Percentiles rank a stretch among this genome's conserved stretches.
These are phyloP conservation scores for Gloeophyllum trabeum DNA, from an alignment of 768 basidiomycete genomes.

Conservation along the genomic window DNA sequence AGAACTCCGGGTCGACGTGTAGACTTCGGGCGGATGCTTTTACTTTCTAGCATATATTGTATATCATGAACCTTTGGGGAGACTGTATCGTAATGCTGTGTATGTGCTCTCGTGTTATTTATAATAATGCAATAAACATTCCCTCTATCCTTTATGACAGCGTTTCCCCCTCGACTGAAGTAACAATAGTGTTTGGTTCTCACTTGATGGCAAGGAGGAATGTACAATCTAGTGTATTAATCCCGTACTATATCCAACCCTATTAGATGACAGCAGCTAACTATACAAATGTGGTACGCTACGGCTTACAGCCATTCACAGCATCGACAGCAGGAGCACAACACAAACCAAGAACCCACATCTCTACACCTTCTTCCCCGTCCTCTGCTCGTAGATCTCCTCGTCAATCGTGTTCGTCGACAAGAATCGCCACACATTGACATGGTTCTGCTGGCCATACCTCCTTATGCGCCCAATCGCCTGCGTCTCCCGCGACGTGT, in stretches of 20 bases:
- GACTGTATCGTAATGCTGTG: not conserved
- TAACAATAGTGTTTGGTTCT: too few species aligned
- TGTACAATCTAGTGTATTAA: too few species aligned
- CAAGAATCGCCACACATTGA: constrained; percentile 74
- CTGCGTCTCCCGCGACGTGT: constrained; percentile 75
- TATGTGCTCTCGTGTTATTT: not conserved
- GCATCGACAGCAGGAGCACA: not conserved
- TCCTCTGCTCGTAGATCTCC: constrained; percentile 58
- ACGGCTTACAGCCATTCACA: not conserved
- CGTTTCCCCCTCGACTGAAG: too few species aligned
- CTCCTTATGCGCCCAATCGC: constrained; percentile 77
- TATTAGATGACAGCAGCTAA: not conserved
- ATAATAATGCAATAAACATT: not conserved
- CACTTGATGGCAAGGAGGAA: too few species aligned
- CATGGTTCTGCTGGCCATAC: constrained; percentile 73
- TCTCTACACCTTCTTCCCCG: constrained; percentile 12
- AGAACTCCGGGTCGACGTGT: too few species aligned
- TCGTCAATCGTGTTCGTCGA: constrained; percentile 85
- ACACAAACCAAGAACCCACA: not conserved
- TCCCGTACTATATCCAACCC: too few species aligned
- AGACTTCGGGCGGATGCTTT: too few species aligned
- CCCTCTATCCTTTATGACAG: not conserved
- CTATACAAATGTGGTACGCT: not conserved
- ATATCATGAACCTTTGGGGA: not conserved
- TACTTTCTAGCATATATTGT: too few species aligned